A percentile compares a stretch with the other conserved stretches of the same genome.
Conservation (phyloP, 257 asterid genomes). For the Penstemon barbatus region DNA sequence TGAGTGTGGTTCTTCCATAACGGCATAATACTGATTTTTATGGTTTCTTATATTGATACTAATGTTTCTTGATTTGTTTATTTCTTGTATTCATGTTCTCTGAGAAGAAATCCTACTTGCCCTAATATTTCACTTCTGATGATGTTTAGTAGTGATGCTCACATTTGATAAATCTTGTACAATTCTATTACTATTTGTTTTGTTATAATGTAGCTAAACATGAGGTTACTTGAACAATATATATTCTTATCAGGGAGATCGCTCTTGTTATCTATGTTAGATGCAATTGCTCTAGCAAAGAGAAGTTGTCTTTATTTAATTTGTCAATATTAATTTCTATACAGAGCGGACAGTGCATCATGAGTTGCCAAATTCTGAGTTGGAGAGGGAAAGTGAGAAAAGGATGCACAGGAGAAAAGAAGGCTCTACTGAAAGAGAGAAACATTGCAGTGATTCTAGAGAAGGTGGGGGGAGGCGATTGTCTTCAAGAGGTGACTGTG, state of each 20-base stretch:
- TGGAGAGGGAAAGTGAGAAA: conserved; percentile 70
- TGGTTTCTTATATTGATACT: background rate
- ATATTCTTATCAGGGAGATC: conserved; percentile 2
- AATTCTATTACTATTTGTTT: conserved; percentile 1
- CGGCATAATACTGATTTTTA: conserved; percentile 12
- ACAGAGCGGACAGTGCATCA: conserved; percentile 49
- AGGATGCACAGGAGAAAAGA: conserved; percentile 59
- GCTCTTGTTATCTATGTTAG: background rate
- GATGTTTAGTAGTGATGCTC: conserved; percentile 14
- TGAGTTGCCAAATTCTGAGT: conserved; percentile 54
- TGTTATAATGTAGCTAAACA: background rate
- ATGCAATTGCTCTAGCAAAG: background rate
- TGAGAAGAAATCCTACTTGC: background rate
- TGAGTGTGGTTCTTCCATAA: conserved; percentile 10
- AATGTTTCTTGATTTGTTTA: conserved; percentile 9
- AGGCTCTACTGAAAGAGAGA: conserved; percentile 62
- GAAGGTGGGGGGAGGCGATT: conserved; percentile 57
- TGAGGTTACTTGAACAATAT: conserved; percentile 8
- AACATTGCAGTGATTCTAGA: conserved; percentile 54
- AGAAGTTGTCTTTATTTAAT: conserved; percentile 20
- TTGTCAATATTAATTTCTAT: conserved; percentile 22
- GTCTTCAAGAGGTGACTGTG: conserved; percentile 66
- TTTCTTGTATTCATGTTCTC: conserved; percentile 10
- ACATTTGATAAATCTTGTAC: conserved; percentile 18
- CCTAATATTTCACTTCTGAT: background rate